Evolutionary conservation across 306 rosid species (phyloP).

Genomic region (Fagus crenata): DNA sequence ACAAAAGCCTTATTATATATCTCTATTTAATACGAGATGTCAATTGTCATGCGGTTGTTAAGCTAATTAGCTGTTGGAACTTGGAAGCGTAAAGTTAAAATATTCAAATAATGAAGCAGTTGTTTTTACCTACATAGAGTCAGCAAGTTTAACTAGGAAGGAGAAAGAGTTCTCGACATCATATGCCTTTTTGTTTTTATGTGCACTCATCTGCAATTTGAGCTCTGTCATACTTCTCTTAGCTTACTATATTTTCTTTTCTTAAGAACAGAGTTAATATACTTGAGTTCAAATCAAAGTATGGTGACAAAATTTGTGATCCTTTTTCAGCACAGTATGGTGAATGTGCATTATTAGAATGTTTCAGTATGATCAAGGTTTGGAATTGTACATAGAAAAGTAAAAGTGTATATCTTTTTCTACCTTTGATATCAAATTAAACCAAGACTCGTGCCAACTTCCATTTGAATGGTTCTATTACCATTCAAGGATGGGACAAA

Average conservation of each 20-base stretch:
- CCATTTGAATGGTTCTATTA: no score
- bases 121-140: not conserved
- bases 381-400: not conserved
- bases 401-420: not conserved
- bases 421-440: no score
- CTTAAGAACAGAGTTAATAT: constrained; percentile 50
- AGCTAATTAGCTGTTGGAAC: not conserved
- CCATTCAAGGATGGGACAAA: no score
- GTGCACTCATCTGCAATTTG: not conserved
- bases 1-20: not conserved
- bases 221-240: not conserved
- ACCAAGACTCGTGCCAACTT: no score
- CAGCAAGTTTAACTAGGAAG: not conserved
- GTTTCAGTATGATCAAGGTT: not conserved
- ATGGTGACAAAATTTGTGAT: constrained; percentile 3
- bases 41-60: not conserved
- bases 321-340: not conserved
- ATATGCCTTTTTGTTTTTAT: not conserved
- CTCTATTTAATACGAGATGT: not conserved
- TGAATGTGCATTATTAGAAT: not conserved
- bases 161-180: not conserved
- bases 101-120: not conserved
- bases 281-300: constrained; percentile 30
- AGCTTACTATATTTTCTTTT: constrained; percentile 1
- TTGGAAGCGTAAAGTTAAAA: not conserved